Percentiles rank a stretch among this genome's conserved stretches.
These are phyloP conservation scores for Pterulicium gracile DNA, from an alignment of 1,284 basidiomycete species.

Conservation along the genomic window DNA sequence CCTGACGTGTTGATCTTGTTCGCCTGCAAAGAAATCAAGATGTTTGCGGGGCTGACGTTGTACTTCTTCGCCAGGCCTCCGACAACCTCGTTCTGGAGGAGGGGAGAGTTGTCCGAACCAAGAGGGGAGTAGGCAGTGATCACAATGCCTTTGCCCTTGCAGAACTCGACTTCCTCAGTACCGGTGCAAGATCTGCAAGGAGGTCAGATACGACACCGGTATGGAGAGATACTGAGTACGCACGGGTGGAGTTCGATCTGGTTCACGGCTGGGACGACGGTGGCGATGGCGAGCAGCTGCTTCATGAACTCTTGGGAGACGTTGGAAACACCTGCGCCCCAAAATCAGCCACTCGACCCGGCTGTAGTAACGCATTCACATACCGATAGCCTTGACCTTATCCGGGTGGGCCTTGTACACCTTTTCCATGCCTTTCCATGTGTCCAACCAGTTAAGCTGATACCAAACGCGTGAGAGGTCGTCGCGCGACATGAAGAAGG, in stretches of 20 bases:
- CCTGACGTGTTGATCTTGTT: not conserved
- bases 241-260: constrained; percentile 79
- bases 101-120: constrained; percentile 61
- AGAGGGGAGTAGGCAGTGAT: constrained; percentile 82
- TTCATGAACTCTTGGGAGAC: not conserved
- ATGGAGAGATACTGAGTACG: constrained; percentile 55
- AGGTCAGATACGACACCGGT: constrained; percentile 37
- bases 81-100: constrained; percentile 56
- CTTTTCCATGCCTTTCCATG: constrained; percentile 73
- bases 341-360: no score
- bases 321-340: not conserved
- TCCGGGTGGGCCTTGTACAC: constrained; percentile 51
- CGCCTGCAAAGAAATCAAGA: constrained; percentile 32
- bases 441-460: constrained; percentile 53
- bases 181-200: not conserved
- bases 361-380: no score
- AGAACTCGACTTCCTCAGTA: not conserved
- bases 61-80: constrained; percentile 48
- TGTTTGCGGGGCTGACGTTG: constrained; percentile 51
- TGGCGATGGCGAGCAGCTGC: not conserved
- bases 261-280: constrained; percentile 35
- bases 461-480: not conserved
- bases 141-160: constrained; percentile 20
- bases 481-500: not conserved
- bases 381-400: constrained; percentile 66